Evolutionary conservation across 129 eudicot genomes (phyloP).

Genomic region (Pittosporum tobira): DNA sequence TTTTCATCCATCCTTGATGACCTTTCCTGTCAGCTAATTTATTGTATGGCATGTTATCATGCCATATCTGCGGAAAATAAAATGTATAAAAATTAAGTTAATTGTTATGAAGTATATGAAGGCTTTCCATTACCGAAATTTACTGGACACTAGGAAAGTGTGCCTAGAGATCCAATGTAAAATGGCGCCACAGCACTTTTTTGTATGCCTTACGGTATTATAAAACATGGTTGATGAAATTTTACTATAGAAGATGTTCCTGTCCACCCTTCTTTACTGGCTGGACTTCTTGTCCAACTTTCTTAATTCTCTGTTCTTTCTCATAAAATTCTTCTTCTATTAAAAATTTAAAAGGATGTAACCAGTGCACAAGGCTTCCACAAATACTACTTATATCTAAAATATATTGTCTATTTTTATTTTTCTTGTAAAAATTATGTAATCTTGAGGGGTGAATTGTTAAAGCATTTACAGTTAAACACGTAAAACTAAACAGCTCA

Average conservation of each 20-base stretch:
- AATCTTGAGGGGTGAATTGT: background rate
- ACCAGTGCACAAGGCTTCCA: too few relatives aligned
- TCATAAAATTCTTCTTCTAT: background rate
- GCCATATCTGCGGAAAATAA: conserved; percentile 70
- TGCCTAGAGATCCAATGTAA: background rate
- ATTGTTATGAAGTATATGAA: background rate
- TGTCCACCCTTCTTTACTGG: too few relatives aligned
- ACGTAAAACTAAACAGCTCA: background rate
- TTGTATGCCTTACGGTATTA: background rate
- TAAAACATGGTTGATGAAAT: background rate
- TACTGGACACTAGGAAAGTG: background rate
- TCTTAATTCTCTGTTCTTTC: background rate
- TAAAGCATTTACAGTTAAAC: background rate
- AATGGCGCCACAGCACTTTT: background rate
- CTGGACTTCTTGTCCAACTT: background rate
- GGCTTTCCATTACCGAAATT: background rate
- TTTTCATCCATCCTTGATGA: conserved; percentile 99
- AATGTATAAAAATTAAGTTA: background rate
- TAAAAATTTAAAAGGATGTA: too few relatives aligned
- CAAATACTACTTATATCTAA: too few relatives aligned
- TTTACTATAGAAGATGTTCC: background rate
- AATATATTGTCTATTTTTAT: too few relatives aligned
- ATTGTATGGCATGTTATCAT: conserved; percentile 90
- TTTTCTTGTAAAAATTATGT: too few relatives aligned
- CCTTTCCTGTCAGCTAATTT: conserved; percentile 96